Percentiles rank a stretch among this genome's conserved stretches.
Evolutionary conservation across 2,329 filamentous ascomycete species (phyloP).

Genomic region (Onygena corvina): DNA sequence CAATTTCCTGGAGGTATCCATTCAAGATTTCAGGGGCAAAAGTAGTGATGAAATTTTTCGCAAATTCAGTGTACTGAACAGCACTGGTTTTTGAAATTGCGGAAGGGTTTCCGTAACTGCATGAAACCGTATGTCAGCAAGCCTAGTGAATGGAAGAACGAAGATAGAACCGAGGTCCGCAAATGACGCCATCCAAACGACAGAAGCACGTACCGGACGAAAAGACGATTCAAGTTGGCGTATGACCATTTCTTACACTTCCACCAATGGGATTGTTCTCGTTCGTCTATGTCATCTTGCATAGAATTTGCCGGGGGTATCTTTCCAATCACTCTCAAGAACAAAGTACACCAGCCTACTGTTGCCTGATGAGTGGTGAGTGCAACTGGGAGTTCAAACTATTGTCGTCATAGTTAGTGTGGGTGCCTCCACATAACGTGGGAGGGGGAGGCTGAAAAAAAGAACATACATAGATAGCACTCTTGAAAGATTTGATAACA

Average conservation of each 20-base stretch:
- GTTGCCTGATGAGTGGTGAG: conserved; percentile 71
- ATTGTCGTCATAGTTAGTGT: conserved; percentile 12
- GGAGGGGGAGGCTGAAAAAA: not conserved
- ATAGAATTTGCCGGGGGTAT: conserved; percentile 66
- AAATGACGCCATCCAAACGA: conserved; percentile 5
- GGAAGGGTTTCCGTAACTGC: conserved; percentile 77
- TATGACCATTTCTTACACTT: conserved; percentile 99
- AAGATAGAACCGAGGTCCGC: not conserved
- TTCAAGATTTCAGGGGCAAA: conserved; percentile 95
- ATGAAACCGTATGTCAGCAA: not conserved
- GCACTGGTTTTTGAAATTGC: conserved; percentile 61
- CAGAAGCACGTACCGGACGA: conserved; percentile 57
- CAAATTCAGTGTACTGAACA: conserved; percentile 66
- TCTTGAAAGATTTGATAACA: conserved; percentile 93
- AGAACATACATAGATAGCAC: conserved; percentile 84
- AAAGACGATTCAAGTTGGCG: conserved; percentile 90
- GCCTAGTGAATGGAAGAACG: not conserved
- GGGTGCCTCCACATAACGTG: not conserved
- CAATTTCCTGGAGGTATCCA: conserved; percentile 84
- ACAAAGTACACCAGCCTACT: conserved; percentile 91
- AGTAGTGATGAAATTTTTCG: conserved; percentile 78
- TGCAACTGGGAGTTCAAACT: conserved; percentile 75
- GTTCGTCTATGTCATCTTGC: conserved; percentile 66
- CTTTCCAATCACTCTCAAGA: conserved; percentile 81
- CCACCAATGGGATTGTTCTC: conserved; percentile 96